Evolutionary conservation across 495 filamentous ascomycete genomes (phyloP).

Genomic region (Endocarpon pusillum): DNA sequence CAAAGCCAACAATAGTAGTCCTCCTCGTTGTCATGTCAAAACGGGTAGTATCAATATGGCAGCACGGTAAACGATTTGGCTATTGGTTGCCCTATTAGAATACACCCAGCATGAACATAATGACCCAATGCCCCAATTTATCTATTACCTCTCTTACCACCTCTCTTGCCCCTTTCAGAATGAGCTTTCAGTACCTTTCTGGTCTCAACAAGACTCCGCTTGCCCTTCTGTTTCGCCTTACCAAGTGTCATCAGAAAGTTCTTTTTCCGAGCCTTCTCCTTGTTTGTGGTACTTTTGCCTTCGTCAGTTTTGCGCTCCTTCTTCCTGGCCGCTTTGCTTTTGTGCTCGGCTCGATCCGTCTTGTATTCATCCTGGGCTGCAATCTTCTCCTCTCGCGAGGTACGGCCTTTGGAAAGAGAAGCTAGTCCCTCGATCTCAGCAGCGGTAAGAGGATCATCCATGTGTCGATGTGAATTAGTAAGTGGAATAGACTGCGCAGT

Average conservation of each 20-base stretch:
- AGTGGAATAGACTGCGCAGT: conserved; percentile 13
- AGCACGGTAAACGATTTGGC: too few species aligned
- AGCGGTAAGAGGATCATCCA: conserved; percentile 71
- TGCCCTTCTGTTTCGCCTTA: conserved; percentile 84
- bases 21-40: too few species aligned
- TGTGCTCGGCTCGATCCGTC: conserved; percentile 54
- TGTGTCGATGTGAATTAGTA: conserved; percentile 37
- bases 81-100: too few species aligned
- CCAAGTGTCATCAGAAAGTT: conserved; percentile 96
- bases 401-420: conserved; percentile 51
- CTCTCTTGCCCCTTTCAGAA: conserved; percentile 64
- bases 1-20: too few species aligned
- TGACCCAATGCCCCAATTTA: too few species aligned
- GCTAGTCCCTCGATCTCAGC: conserved; percentile 64
- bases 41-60: too few species aligned
- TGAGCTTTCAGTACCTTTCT: conserved; percentile 64
- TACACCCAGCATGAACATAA: conserved; percentile 1
- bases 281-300: conserved; percentile 92
- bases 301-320: conserved; percentile 71
- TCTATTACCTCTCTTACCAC: conserved; percentile 65
- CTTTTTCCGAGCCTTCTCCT: conserved; percentile 91
- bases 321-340: conserved; percentile 60
- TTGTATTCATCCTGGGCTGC: conserved; percentile 63
- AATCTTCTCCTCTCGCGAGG: conserved; percentile 65
- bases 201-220: conserved; percentile 75